Base-by-base conservation (phyloP, 148 eudicot species). In the Rhododendron williamsianum region DNA sequence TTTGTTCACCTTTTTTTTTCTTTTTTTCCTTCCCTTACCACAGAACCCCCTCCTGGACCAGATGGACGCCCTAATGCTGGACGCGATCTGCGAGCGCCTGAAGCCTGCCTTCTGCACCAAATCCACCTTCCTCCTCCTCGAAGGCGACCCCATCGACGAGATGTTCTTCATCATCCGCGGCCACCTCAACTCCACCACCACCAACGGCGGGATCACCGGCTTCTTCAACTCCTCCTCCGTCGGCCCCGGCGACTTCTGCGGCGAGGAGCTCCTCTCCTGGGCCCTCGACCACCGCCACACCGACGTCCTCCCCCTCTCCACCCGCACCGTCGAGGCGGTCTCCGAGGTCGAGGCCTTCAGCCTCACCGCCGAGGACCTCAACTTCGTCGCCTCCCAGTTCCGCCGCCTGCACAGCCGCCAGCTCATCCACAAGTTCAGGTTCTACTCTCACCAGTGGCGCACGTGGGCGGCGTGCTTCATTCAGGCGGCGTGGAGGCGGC, bases 241-340 rank as follows among this genome's bases (percentile, higher is more conserved):
- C 0, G 92, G 92, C 11, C 90, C 96, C 0, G 98, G 98, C 0
- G 95, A 93, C 87, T 95, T 94, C 74, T 94, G 98, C 52, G 98
- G 98, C 4, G 96, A 94, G 84, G 98, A 94, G 83, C 91, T 95
- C 16, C 89, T 95, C 8, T 92, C 93, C 0, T 95, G 98, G 98
- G 98, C 94, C 0, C 88, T 95, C 0, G 94, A 91, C 78, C 93
- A 92, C 0, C 88, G 91, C 4, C 92, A 95, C 0, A 86, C 89
- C 7, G 84, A 87, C 30, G 90, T 89, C 88, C 91, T 95, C 19
- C 98, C 98, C 1, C 89, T 93, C 6, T 95, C 96, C 25, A 95
- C 98, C 0, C 90, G 98, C 78, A 93, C 98, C 0, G 96, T 95
- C 4, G 90, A 91, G 51, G 93, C 98, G 33, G 86, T 92, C 4